Evolutionary conservation across 306 rosid species (phyloP).

Genomic region (Citrullus mucosospermus): DNA sequence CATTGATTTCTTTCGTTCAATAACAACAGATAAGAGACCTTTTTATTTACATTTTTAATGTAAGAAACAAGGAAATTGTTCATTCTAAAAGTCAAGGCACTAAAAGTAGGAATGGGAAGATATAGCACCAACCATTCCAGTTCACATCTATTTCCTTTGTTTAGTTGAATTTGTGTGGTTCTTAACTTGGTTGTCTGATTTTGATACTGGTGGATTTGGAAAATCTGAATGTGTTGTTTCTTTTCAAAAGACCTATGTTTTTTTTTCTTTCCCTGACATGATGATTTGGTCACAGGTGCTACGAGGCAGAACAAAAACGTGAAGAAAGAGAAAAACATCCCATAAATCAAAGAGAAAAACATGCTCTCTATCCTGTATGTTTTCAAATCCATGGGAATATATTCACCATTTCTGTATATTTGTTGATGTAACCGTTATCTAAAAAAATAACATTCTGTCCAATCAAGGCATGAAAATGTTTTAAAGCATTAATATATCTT

Average conservation of each 20-base stretch:
- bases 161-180: not conserved
- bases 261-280: not conserved
- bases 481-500: not conserved
- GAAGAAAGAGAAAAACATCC: conserved; percentile 95
- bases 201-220: not conserved
- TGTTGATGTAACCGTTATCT: not conserved
- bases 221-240: not conserved
- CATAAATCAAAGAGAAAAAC: conserved; percentile 74
- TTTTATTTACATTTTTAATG: not conserved
- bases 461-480: not conserved
- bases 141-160: not conserved
- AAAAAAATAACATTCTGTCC: not conserved
- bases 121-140: not conserved
- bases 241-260: not conserved
- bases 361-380: conserved; percentile 49
- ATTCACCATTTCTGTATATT: not conserved
- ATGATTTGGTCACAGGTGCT: conserved; percentile 41
- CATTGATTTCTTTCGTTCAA: too few relatives aligned
- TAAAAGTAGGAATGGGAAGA: not conserved
- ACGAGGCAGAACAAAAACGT: conserved; percentile 66
- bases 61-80: not conserved
- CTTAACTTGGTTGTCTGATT: not conserved
- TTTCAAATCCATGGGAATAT: not conserved
- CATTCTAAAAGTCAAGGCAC: not conserved
- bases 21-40: too few relatives aligned